These are phyloP conservation scores for Prunus yedoensis DNA, from an alignment of 331 rosid species.

Conservation along the genomic window DNA sequence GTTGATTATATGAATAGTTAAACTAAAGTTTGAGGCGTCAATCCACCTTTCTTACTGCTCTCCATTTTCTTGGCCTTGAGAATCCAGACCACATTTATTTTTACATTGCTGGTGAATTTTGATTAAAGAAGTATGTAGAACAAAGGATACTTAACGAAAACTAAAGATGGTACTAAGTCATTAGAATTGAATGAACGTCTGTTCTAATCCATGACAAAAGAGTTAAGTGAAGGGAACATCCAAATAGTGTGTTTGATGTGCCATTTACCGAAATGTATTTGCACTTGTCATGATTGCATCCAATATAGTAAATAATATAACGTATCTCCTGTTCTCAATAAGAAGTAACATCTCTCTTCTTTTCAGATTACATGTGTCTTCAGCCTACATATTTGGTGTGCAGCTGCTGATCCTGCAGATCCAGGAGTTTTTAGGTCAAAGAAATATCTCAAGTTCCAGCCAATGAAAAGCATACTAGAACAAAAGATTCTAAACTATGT, in stretches of 20 bases:
- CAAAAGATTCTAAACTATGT: too few species aligned
- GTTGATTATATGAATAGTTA: background rate
- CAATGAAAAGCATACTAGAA: too few species aligned
- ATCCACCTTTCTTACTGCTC: conserved; percentile 1
- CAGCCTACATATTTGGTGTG: too few species aligned
- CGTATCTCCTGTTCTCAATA: background rate
- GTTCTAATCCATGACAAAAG: background rate
- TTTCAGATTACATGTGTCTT: too few species aligned
- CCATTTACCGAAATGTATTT: background rate
- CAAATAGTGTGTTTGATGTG: background rate
- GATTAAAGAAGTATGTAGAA: background rate
- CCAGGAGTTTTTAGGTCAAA: too few species aligned
- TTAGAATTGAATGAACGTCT: background rate
- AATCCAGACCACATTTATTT: background rate
- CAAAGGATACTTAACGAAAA: background rate
- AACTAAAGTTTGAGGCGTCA: background rate
- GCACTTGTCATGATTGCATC: background rate
- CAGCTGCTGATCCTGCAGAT: too few species aligned
- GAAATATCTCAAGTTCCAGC: too few species aligned
- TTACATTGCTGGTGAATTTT: background rate
- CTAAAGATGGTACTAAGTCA: background rate
- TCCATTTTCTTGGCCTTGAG: conserved; percentile 12
- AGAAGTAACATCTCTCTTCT: too few species aligned
- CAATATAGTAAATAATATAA: background rate
- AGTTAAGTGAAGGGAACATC: background rate